Conservation (phyloP, 2,329 filamentous ascomycete genomes). For the Penicillium sp. region DNA sequence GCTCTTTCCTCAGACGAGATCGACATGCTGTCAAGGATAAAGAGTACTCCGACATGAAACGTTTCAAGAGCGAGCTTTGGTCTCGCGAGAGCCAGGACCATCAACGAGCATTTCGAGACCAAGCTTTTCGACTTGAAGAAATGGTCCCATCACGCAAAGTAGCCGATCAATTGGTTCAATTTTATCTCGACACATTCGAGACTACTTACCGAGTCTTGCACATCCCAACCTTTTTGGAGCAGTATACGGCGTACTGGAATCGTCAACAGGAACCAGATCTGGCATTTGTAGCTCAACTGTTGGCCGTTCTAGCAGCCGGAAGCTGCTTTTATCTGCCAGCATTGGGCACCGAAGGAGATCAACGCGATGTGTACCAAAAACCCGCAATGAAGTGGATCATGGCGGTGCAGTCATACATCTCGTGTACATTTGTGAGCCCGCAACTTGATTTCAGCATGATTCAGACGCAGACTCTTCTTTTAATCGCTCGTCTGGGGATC, state of each 20-base stretch:
- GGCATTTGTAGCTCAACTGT: slow-evolving; percentile 49
- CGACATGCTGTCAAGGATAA: slow-evolving; percentile 19
- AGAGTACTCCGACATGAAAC: slow-evolving; percentile 29
- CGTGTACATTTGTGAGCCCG: slow-evolving; percentile 31
- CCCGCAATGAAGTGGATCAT: slow-evolving; percentile 48
- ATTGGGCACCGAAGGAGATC: slow-evolving; percentile 14
- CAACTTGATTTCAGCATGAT: slow-evolving; percentile 32
- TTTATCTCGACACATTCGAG: slow-evolving; percentile 59
- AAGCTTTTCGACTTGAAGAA: slow-evolving; percentile 30
- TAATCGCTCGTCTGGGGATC: slow-evolving; percentile 34
- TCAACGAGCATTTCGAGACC: slow-evolving; percentile 31
- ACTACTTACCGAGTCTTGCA: slow-evolving; percentile 59
- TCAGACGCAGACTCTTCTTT: slow-evolving; percentile 35
- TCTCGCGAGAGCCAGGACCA: slow-evolving; percentile 30
- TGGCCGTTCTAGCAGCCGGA: slow-evolving; percentile 43
- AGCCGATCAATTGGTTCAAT: slow-evolving; percentile 53
- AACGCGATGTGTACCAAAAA: slow-evolving; percentile 39
- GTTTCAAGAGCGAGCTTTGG: slow-evolving; percentile 31
- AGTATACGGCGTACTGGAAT: slow-evolving; percentile 58
- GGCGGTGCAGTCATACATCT: slow-evolving; percentile 37
- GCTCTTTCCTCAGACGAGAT: slow-evolving; percentile 24
- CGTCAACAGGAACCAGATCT: slow-evolving; percentile 41
- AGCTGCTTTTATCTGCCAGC: slow-evolving; percentile 42
- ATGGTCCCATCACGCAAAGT: slow-evolving; percentile 47
- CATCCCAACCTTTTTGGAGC: slow-evolving; percentile 55